Percentiles rank a stretch among this genome's conserved stretches.
These are phyloP conservation scores for Fragilariopsis cylindrus DNA, from an alignment of 108 stramenopile genomes.

Conservation along the genomic window DNA sequence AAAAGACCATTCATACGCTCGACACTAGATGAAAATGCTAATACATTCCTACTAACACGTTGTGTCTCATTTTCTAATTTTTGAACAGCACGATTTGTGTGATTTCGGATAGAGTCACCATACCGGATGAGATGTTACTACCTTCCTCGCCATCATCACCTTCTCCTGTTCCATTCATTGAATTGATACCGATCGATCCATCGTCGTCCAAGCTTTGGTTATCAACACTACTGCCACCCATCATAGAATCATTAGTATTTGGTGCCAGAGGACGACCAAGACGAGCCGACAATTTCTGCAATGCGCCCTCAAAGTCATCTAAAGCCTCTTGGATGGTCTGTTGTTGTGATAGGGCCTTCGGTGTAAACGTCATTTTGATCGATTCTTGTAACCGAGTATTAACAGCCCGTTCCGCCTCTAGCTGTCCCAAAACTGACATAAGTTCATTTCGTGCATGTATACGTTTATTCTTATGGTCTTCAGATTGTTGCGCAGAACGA, in stretches of 20 bases:
- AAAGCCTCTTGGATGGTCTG: conserved; percentile 68
- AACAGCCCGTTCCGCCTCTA: conserved; percentile 72
- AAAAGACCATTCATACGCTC: conserved; percentile 54
- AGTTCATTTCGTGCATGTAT: conserved; percentile 84
- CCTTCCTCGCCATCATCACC: conserved; percentile 13
- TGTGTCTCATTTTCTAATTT: conserved; percentile 84
- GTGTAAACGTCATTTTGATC: conserved; percentile 80
- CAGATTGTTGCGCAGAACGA: conserved; percentile 74
- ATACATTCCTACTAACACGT: conserved; percentile 72
- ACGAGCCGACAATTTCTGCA: conserved; percentile 57
- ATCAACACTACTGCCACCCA: neutral
- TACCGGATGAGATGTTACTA: conserved; percentile 17
- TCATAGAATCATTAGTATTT: neutral
- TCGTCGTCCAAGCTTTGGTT: neutral
- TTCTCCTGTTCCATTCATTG: neutral
- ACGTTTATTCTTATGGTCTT: conserved; percentile 85
- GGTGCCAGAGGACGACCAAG: conserved; percentile 60
- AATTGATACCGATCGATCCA: neutral
- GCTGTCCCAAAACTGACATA: conserved; percentile 74
- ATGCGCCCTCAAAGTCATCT: conserved; percentile 63
- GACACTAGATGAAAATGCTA: conserved; percentile 53
- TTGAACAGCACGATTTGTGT: conserved; percentile 58
- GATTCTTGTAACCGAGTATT: conserved; percentile 64
- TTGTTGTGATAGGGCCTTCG: conserved; percentile 82
- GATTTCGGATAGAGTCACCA: conserved; percentile 36